These are phyloP conservation scores for Chlorella sp. DNA, from an alignment of 139 green algal species.

Conservation along the genomic window DNA sequence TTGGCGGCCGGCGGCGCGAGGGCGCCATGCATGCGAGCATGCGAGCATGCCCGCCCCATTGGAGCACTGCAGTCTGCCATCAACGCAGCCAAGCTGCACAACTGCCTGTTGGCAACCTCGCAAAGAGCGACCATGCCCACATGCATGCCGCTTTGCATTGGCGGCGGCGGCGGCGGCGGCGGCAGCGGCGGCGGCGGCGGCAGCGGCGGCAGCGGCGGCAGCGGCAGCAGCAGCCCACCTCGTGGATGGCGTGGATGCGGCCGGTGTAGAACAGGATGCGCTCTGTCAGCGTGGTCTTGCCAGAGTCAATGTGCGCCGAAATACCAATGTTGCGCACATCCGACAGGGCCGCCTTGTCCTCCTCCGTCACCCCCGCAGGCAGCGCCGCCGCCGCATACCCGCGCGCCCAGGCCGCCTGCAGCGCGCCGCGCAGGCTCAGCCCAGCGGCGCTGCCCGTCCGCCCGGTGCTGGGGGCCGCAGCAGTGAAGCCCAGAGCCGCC, in stretches of 20 bases:
- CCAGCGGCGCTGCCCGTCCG: not conserved
- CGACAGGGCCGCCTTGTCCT: conserved; percentile 27
- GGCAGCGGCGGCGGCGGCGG: not conserved
- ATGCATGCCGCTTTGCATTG: not conserved
- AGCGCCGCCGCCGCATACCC: conserved; percentile 18
- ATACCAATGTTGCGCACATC: conserved; percentile 97
- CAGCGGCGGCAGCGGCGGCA: not conserved
- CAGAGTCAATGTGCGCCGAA: conserved; percentile 97
- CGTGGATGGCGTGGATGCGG: conserved; percentile 96
- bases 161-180: not conserved
- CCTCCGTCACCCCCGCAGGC: conserved; percentile 33
- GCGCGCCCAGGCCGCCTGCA: not conserved
- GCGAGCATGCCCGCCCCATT: too few relatives aligned
- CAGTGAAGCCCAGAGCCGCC: not conserved
- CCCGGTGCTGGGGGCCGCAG: not conserved
- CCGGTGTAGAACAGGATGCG: conserved; percentile 99
- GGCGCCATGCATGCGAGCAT: not conserved
- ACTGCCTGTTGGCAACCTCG: too few relatives aligned
- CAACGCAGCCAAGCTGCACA: too few relatives aligned
- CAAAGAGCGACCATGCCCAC: too few relatives aligned
- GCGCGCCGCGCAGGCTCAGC: not conserved
- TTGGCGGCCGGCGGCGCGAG: not conserved
- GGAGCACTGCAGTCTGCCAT: not conserved
- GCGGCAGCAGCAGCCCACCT: conserved; percentile 70
- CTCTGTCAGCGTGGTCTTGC: conserved; percentile 99